Percentiles rank a stretch among this genome's conserved stretches.
Conservation (phyloP, 1,284 basidiomycete genomes). For the Boletus smithii region DNA sequence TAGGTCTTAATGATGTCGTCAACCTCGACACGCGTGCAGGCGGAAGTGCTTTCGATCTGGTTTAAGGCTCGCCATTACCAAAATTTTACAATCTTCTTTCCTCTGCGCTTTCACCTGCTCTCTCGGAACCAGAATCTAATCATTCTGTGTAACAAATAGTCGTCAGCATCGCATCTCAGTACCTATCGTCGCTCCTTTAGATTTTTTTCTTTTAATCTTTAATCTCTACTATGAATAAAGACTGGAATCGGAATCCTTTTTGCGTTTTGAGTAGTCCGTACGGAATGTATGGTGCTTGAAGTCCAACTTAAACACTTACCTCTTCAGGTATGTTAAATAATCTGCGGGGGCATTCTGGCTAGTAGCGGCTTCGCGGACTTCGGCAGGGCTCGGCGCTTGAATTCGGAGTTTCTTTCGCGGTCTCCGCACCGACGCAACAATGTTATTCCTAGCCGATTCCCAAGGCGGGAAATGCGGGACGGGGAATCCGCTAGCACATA, state of each 20-base stretch:
- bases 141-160: constrained; percentile 23
- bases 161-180: constrained; percentile 12
- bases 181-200: constrained; percentile 26
- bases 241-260: constrained; percentile 1
- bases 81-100: neutral
- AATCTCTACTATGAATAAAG: constrained; percentile 20
- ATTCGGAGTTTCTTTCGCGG: constrained; percentile 5
- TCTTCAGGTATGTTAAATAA: neutral
- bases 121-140: constrained; percentile 6
- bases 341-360: no score
- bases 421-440: neutral
- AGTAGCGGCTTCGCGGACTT: neutral
- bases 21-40: constrained; percentile 57
- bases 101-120: neutral
- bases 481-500: neutral
- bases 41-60: constrained; percentile 52
- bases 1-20: constrained; percentile 56
- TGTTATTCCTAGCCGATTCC: constrained; percentile 1
- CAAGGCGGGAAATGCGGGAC: constrained; percentile 13
- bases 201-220: constrained; percentile 18
- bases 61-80: constrained; percentile 33
- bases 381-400: neutral
- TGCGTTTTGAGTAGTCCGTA: constrained; percentile 4
- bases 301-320: constrained; percentile 16
- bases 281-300: neutral